Percentiles rank a stretch among this genome's conserved stretches.
Conservation (phyloP, 1,284 basidiomycete genomes). For the Ceratobasidium sp. region DNA sequence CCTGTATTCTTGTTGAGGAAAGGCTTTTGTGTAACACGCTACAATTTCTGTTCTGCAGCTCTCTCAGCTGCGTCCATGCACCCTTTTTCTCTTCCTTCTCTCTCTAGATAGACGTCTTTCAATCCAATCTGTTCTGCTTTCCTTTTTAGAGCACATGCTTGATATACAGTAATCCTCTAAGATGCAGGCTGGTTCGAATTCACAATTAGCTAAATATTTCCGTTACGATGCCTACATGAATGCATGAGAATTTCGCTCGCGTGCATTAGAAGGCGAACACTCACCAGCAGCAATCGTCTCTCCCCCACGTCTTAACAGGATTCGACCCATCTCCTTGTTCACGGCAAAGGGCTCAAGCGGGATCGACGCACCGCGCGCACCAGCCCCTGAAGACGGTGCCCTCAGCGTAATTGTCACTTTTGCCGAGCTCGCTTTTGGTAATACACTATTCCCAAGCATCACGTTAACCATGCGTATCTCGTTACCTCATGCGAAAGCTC, state of each 20-base stretch:
- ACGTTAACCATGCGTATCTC: slow-evolving; percentile 9
- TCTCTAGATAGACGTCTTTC: slow-evolving; percentile 38
- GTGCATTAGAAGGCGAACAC: slow-evolving; percentile 50
- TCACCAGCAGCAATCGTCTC: slow-evolving; percentile 95
- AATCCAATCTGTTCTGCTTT: slow-evolving; percentile 10
- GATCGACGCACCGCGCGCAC: slow-evolving; percentile 69
- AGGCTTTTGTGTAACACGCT: slow-evolving; percentile 33
- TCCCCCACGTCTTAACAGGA: slow-evolving; percentile 88
- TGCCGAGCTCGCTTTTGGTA: slow-evolving; percentile 64
- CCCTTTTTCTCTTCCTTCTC: slow-evolving; percentile 21
- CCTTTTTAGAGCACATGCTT: slow-evolving; percentile 54
- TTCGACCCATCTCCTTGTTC: slow-evolving; percentile 98
- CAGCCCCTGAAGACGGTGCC: slow-evolving; percentile 64
- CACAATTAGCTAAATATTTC: slow-evolving; percentile 45
- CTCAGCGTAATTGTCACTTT: slow-evolving; percentile 87
- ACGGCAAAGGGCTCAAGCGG: slow-evolving; percentile 87
- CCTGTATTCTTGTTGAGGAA: slow-evolving; percentile 28
- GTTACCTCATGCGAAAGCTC: slow-evolving; percentile 47
- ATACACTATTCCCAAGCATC: not conserved
- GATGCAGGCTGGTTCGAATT: not conserved
- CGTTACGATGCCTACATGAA: slow-evolving; percentile 42
- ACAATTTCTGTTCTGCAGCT: slow-evolving; percentile 14
- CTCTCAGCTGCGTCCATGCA: slow-evolving; percentile 23
- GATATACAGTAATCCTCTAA: slow-evolving; percentile 2
- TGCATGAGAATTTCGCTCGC: not conserved